Evolutionary conservation across 2,329 filamentous ascomycete genomes (phyloP), one percentile per base, ranked within the genome.

Genomic region (Fusarium citri): DNA sequence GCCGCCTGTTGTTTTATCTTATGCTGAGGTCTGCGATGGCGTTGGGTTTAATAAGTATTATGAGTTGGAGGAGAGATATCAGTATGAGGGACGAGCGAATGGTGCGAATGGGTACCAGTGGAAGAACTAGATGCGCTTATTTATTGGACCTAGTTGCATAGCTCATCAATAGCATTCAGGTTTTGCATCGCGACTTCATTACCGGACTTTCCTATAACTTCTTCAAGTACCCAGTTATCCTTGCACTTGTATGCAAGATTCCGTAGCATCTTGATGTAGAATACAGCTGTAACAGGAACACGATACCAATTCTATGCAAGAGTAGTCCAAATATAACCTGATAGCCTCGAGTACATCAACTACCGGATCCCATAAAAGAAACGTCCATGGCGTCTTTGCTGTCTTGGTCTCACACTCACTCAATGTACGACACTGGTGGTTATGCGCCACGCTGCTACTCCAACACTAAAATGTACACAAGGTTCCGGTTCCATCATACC

Each of bases 11-110:
- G 81, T 85, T 43, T 64, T 85, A 28, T 78, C 78, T 1, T 84
- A 83, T 56, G 72, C 72, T 0, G 81, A 85, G 48, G 82, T 85
- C 1, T 83, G 81, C 40, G 79, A 82, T 14, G 81, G 81, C 0
- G 82, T 84, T 22, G 83, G 83, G 0, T 84, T 85, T 55, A 80
- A 80, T 47, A 79, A 82, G 30, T 83, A 83, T 59, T 83, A 61
- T 8, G 62, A 73, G 25, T 20, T 59, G 28, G 71, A 73, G 42
- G 70, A 73, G 28, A 58, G 53, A 14, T 73, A 73, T 41, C 62
- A 73, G 22, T 73, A 60, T 50, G 71, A 69, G 20, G 70, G 64
- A 16, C 34, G 68, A 20, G 49, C 51, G 2, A 72, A 60, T 26
- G 68, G 69, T 2, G 46, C 64, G 8, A 68, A 53, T 4, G 69